phyloP scores from a whole-genome alignment of 805 yeast species.

The Scheffersomyces stipitis region DNA sequence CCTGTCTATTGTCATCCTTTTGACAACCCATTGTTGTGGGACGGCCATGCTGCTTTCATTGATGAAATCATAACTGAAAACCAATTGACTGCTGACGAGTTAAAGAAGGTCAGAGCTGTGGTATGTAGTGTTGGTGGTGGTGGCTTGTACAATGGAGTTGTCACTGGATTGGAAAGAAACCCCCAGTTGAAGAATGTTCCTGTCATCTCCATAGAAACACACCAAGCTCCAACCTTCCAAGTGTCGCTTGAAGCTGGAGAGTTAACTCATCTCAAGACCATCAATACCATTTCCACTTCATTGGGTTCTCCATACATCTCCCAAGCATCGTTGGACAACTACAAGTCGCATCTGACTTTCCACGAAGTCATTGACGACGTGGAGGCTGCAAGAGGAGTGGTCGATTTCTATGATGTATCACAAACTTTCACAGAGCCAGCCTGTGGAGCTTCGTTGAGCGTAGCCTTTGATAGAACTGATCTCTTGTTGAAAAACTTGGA shows the following conservation, averaged over 20 bases:
- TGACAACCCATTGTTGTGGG: constrained; percentile 29
- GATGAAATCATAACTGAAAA: constrained; percentile 21
- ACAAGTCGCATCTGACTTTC: constrained; percentile 14
- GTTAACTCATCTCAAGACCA: constrained; percentile 14
- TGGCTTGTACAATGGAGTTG: constrained; percentile 30
- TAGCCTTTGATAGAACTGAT: constrained; percentile 12
- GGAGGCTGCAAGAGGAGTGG: constrained; percentile 22
- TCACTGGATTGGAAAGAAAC: constrained; percentile 21
- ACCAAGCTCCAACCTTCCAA: constrained; percentile 22
- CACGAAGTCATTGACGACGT: constrained; percentile 21
- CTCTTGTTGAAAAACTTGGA: constrained; percentile 14
- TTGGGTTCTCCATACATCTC: constrained; percentile 30
- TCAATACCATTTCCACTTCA: constrained; percentile 25
- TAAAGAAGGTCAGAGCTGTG: constrained; percentile 22
- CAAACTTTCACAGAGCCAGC: constrained; percentile 31
- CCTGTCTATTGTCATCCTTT: constrained; percentile 35
- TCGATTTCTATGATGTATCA: constrained; percentile 22
- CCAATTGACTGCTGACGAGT: constrained; percentile 15
- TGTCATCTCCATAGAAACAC: constrained; percentile 28
- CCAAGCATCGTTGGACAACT: constrained; percentile 16
- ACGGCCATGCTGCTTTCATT: constrained; percentile 28
- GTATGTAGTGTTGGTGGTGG: constrained; percentile 38
- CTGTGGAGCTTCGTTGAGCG: constrained; percentile 29
- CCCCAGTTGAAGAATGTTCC: constrained; percentile 14
- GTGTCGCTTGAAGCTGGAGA: constrained; percentile 19